Percentiles rank a stretch among this genome's conserved stretches.
phyloP scores from a whole-genome alignment of 371 early-diverging fungal genomes.

The Rhizomucor miehei region DNA sequence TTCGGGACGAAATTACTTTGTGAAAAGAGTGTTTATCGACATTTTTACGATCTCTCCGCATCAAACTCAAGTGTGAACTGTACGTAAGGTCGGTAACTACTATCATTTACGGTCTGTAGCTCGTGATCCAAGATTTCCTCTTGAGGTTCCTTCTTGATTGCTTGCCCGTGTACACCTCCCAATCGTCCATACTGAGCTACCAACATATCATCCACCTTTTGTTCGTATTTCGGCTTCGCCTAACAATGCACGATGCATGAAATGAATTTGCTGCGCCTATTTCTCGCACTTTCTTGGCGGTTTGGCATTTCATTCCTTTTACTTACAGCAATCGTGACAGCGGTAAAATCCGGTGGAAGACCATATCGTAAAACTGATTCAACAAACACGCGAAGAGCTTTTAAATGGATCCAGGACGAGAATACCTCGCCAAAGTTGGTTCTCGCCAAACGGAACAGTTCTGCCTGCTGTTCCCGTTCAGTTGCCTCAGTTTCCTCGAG shows the following conservation, averaged over 20 bases:
- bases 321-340: constrained; percentile 73
- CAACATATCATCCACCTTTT: constrained; percentile 70
- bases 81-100: constrained; percentile 90
- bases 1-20: too few relatives aligned
- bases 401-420: constrained; percentile 90
- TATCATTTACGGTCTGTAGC: constrained; percentile 73
- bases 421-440: constrained; percentile 94
- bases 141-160: constrained; percentile 23
- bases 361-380: constrained; percentile 98
- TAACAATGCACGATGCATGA: constrained; percentile 20
- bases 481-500: constrained; percentile 66
- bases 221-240: constrained; percentile 76
- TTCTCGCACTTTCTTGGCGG: not conserved
- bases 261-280: too few relatives aligned
- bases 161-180: constrained; percentile 55
- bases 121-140: constrained; percentile 80
- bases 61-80: constrained; percentile 74
- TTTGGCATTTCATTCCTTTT: not conserved
- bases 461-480: constrained; percentile 76
- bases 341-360: constrained; percentile 91
- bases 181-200: constrained; percentile 65
- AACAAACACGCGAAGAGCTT: constrained; percentile 90
- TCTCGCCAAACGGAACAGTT: constrained; percentile 80
- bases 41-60: constrained; percentile 20
- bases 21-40: too few relatives aligned